phyloP scores from a whole-genome alignment of 192 early-diverging fungal genomes.

The Backusella circina region DNA sequence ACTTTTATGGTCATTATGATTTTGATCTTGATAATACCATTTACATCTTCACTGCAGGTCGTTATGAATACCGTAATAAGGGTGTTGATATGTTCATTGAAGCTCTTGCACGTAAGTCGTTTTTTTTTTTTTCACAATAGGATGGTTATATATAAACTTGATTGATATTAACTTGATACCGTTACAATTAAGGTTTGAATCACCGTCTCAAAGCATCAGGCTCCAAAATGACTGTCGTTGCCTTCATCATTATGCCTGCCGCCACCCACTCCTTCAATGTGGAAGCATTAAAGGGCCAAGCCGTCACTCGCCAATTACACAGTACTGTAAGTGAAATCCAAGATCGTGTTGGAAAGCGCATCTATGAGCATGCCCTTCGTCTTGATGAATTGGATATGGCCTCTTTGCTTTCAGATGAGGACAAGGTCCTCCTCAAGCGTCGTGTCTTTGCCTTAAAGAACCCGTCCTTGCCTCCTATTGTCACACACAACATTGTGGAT shows the following conservation, averaged over 20 bases:
- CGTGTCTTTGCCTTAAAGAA: constrained; percentile 92
- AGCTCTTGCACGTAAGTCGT: constrained; percentile 73
- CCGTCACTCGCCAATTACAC: constrained; percentile 91
- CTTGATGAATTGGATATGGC: constrained; percentile 71
- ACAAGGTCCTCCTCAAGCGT: constrained; percentile 88
- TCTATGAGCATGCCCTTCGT: constrained; percentile 81
- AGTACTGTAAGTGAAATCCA: constrained; percentile 88
- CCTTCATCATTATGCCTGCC: constrained; percentile 95
- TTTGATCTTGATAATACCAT: constrained; percentile 96
- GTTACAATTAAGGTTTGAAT: constrained; percentile 66
- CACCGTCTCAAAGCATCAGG: constrained; percentile 72
- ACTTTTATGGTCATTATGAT: constrained; percentile 96
- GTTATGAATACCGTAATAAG: constrained; percentile 97
- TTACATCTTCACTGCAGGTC: constrained; percentile 96
- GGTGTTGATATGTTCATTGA: constrained; percentile 98
- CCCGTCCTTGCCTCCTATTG: constrained; percentile 84
- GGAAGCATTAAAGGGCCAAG: constrained; percentile 95
- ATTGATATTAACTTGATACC: neutral
- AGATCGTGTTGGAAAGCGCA: constrained; percentile 73
- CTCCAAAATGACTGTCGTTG: constrained; percentile 90
- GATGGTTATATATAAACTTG: neutral
- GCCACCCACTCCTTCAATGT: constrained; percentile 90
- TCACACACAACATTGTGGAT: constrained; percentile 94
- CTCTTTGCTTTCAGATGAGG: constrained; percentile 78
- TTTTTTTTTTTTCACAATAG: neutral